phyloP scores from a whole-genome alignment of 2,329 filamentous ascomycete species.

The Apiospora pterosperma region DNA sequence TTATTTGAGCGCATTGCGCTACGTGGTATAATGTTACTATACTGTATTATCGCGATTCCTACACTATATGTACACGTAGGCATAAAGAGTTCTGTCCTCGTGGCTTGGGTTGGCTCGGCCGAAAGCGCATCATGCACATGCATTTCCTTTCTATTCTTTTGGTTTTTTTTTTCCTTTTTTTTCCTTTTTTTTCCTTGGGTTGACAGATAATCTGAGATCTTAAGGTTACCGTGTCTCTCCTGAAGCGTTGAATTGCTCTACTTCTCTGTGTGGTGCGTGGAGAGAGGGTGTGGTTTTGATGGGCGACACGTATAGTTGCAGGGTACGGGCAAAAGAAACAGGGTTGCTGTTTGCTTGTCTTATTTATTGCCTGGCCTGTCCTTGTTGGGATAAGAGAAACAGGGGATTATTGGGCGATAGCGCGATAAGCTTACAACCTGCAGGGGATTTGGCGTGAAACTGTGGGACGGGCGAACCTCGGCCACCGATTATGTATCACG shows the following conservation, averaged over 20 bases:
- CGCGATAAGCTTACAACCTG: constrained; percentile 2
- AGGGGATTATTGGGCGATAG: background rate
- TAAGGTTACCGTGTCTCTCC: too few relatives aligned
- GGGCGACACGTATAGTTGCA: too few relatives aligned
- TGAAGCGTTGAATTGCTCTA: background rate
- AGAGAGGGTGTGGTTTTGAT: background rate
- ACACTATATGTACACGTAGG: too few relatives aligned
- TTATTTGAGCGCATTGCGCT: too few relatives aligned
- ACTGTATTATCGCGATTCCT: too few relatives aligned
- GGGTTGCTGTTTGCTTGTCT: background rate
- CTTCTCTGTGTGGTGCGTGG: background rate
- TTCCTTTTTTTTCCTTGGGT: too few relatives aligned
- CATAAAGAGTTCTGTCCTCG: background rate
- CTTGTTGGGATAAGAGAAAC: background rate
- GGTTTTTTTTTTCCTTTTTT: too few relatives aligned
- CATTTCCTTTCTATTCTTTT: too few relatives aligned
- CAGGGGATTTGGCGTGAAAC: constrained; percentile 1
- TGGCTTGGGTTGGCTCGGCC: background rate
- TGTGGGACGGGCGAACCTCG: background rate
- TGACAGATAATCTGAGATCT: too few relatives aligned
- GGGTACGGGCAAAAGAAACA: background rate
- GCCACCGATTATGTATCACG: background rate
- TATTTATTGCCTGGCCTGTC: background rate
- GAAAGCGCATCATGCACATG: background rate
- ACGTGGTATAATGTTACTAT: too few relatives aligned